A percentile compares a stretch with the other conserved stretches of the same genome.
Conservation (phyloP, 768 basidiomycete genomes). For the Tylopilus sp. region DNA sequence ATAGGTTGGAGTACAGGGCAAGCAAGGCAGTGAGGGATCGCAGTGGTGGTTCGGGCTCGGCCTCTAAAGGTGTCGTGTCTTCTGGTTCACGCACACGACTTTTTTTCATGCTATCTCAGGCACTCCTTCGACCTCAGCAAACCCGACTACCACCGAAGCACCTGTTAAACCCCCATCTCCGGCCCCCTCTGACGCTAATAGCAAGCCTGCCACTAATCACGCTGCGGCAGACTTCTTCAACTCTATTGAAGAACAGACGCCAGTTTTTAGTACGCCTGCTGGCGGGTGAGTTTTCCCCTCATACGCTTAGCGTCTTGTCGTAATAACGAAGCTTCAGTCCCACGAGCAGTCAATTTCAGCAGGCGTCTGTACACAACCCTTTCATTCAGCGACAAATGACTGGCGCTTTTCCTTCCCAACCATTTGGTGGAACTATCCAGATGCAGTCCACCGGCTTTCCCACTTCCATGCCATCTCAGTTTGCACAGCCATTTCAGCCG, state of each 20-base stretch:
- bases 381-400: slow-evolving; percentile 63
- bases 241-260: slow-evolving; percentile 79
- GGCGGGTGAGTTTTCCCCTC: slow-evolving; percentile 37
- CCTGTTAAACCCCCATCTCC: slow-evolving; percentile 24
- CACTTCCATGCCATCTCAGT: slow-evolving; percentile 42
- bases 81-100: background rate
- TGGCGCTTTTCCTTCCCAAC: slow-evolving; percentile 42
- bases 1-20: slow-evolving; percentile 85
- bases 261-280: slow-evolving; percentile 65
- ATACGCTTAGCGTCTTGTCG: background rate
- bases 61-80: slow-evolving; percentile 15
- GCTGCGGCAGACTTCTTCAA: slow-evolving; percentile 81
- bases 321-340: slow-evolving; percentile 38
- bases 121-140: slow-evolving; percentile 16
- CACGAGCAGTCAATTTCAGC: slow-evolving; percentile 49
- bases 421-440: slow-evolving; percentile 42
- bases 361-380: slow-evolving; percentile 67
- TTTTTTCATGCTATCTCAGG: slow-evolving; percentile 11
- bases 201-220: slow-evolving; percentile 40
- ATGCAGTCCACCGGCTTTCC: slow-evolving; percentile 58
- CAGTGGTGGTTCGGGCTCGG: slow-evolving; percentile 8
- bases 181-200: slow-evolving; percentile 19
- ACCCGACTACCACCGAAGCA: slow-evolving; percentile 18
- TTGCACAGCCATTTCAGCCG: slow-evolving; percentile 21
- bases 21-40: slow-evolving; percentile 51